These are phyloP conservation scores for Lecanicillium sp. DNA, from an alignment of 2,329 filamentous ascomycete genomes.

Conservation along the genomic window DNA sequence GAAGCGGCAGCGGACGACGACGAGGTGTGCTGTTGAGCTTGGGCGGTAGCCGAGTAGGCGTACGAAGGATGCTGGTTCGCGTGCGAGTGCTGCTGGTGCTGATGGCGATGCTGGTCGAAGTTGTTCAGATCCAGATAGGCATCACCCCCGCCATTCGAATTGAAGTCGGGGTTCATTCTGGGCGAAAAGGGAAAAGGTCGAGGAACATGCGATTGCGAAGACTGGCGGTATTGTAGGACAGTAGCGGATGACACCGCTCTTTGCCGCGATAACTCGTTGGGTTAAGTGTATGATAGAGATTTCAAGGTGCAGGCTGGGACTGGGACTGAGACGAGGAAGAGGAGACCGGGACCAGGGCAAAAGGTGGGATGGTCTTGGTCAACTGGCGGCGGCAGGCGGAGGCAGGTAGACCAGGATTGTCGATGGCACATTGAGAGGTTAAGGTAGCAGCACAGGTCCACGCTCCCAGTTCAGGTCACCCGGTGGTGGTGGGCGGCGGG, in stretches of 20 bases:
- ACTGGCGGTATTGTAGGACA: conserved; percentile 26
- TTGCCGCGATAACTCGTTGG: conserved; percentile 17
- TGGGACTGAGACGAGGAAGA: conserved; percentile 1
- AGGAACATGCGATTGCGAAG: conserved; percentile 15
- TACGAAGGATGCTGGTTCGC: conserved; percentile 4
- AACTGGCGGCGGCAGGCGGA: neutral
- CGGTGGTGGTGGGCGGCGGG: neutral
- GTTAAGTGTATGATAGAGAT: conserved; percentile 11
- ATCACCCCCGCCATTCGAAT: conserved; percentile 45
- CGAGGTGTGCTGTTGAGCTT: conserved; percentile 2
- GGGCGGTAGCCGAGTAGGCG: conserved; percentile 3
- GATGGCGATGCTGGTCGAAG: conserved; percentile 51
- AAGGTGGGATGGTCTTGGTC: no score
- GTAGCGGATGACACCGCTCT: conserved; percentile 35
- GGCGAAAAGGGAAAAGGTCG: conserved; percentile 22
- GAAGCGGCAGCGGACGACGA: conserved; percentile 13
- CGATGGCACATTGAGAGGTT: conserved; percentile 5
- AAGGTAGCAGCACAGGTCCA: conserved; percentile 2
- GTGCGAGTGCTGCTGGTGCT: conserved; percentile 38
- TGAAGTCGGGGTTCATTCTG: conserved; percentile 53
- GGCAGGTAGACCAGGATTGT: neutral
- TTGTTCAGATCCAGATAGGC: conserved; percentile 49
- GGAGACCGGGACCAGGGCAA: conserved; percentile 6
- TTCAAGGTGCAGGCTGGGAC: conserved; percentile 11
- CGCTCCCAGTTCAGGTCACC: neutral